phyloP scores from a whole-genome alignment of 768 basidiomycete species.

The Russula ochroleuca region DNA sequence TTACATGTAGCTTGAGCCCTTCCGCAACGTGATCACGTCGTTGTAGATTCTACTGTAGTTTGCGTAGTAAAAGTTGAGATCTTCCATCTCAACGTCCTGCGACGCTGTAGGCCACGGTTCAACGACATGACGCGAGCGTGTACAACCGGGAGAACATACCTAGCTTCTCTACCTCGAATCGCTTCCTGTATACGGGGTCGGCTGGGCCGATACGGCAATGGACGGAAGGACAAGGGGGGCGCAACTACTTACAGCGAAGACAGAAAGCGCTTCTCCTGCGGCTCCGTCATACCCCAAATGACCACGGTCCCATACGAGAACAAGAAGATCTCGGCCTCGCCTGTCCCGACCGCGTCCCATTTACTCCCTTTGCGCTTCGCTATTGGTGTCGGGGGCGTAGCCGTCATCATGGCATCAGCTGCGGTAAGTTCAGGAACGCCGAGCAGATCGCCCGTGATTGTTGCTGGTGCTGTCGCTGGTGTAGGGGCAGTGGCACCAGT shows the following conservation, averaged over 20 bases:
- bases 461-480: neutral
- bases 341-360: conserved; percentile 54
- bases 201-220: conserved; percentile 20
- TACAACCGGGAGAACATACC: conserved; percentile 41
- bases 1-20: conserved; percentile 93
- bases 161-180: conserved; percentile 89
- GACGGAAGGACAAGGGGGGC: neutral
- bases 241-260: conserved; percentile 70
- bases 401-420: neutral
- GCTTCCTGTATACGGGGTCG: conserved; percentile 53
- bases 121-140: neutral
- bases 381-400: conserved; percentile 31
- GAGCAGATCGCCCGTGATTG: conserved; percentile 62
- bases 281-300: conserved; percentile 96
- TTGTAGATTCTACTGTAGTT: conserved; percentile 98
- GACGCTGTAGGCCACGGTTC: conserved; percentile 46
- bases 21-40: conserved; percentile 92
- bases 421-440: conserved; percentile 62
- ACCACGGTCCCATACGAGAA: conserved; percentile 95
- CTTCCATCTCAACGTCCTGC: conserved; percentile 94
- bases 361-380: conserved; percentile 54
- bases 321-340: conserved; percentile 84
- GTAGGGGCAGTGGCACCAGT: neutral
- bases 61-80: conserved; percentile 94
- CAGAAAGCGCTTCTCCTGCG: conserved; percentile 85